Evolutionary conservation across 139 green algal species (phyloP), one percentile per base, ranked within the genome.

Genomic region (Chlamydomonas sp.): DNA sequence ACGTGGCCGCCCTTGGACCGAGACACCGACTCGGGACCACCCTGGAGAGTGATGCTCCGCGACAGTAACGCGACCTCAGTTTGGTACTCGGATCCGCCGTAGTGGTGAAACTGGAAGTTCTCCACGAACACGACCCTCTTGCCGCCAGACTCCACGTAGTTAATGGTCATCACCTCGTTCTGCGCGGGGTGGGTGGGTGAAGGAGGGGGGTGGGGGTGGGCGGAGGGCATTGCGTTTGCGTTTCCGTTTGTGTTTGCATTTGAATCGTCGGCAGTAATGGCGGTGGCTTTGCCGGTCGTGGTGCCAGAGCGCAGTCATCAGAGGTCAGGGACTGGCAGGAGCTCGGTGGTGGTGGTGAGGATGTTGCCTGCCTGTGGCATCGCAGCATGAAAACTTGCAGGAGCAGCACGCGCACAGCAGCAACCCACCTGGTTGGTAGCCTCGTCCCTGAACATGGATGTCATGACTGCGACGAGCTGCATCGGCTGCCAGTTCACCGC

Each of bases 381-480:
- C n/a, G n/a, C n/a, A n/a, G n/a, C n/a, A n/a, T n/a, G n/a, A n/a
- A n/a, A n/a, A n/a, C n/a, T n/a, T n/a, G n/a, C n/a, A n/a, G n/a
- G n/a, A n/a, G n/a, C n/a, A n/a, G n/a, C n/a, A n/a, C n/a, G n/a
- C n/a, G n/a, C n/a, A n/a, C n/a, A n/a, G n/a, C n/a, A n/a, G n/a
- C n/a, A n/a, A n/a, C n/a, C n/a, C n/a, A n/a, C n/a, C n/a, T n/a
- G 76, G 68, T 87, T 87, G 35, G 79, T 66, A 65, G 75, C 73
- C 71, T 83, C 78, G 31, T 87, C 81, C 31, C 76, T 62, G 67
- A 70, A 87, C 16, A 80, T 80, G 71, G 57, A 78, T 6, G 81
- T 87, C 24, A 73, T 63, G 2, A 87, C 28, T 16, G 76, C 73
- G 5, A 83, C 47, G 47, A 84, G 71, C 76, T 87, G 81, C 13